Base-by-base conservation (phyloP, 345 rosid species). In the Aquilaria malaccensis region DNA sequence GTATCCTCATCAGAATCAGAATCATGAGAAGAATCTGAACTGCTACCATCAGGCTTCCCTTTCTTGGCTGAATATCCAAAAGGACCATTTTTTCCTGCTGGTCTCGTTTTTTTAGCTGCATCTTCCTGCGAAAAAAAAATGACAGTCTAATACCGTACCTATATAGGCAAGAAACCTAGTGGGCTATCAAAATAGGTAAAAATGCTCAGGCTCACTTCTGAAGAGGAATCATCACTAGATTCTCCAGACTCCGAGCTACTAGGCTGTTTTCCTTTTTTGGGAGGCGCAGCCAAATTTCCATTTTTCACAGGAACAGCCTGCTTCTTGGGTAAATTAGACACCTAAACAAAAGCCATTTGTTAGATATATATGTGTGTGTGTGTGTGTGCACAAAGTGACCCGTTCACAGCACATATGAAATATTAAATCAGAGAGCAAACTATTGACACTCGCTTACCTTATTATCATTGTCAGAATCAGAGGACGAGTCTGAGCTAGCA, bases 381-480 rank as follows among this genome's bases (percentile, higher is more conserved):
- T 22, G 22, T 22, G 22, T 22, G 22, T 22, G 22, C 22, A 22
- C 22, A 22, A 22, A 22, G 22, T 22, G 22, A 22, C 22, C 22
- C 22, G 22, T 22, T 22, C 22, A 22, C 22, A 22, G 22, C 22
- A 22, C 58, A 55, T 13, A 55, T 22, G 10, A 52, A 53, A 33
- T 7, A 43, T 48, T 58, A 66, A 65, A 50, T 59, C 30, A 29
- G 64, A 51, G 22, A 15, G 70, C 72, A 9, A 9, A 43, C 7
- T 33, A 11, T 9, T 3, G 33, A 29, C 30, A 0, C 6, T 37
- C 43, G 7, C 6, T 32, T 69, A 81, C 93, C 79, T 79, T 81
- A 22, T 55, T 71, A 37, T 86, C 94, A 55, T 86, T 91, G 67
- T 89, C 94, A 0, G 94, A 88, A 9, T 81, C 84, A 1, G 88